These are phyloP conservation scores for Coffea humblotiana DNA, from an alignment of 305 asterid genomes.

Conservation along the genomic window DNA sequence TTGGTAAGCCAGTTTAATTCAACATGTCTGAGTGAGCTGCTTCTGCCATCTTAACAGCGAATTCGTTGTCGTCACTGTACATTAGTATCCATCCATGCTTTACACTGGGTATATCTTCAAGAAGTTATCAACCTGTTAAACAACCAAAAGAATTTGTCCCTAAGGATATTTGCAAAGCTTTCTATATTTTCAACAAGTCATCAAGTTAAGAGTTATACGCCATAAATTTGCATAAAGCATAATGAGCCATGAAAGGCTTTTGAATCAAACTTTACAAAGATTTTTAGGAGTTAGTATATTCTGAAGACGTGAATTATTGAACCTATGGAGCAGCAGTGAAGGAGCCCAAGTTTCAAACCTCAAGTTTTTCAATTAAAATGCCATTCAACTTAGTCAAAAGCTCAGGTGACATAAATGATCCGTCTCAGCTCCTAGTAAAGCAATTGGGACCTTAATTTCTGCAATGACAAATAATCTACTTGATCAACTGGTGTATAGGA, in stretches of 20 bases:
- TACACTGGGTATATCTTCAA: conserved; percentile 21
- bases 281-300: not conserved
- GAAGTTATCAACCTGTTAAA: conserved; percentile 16
- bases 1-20: conserved; percentile 14
- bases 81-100: conserved; percentile 20
- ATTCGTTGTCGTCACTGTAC: conserved; percentile 7
- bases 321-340: not conserved
- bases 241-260: not conserved
- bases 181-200: not conserved
- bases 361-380: conserved; percentile 21
- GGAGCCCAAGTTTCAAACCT: not conserved
- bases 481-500: not conserved
- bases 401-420: conserved; percentile 24
- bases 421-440: conserved; percentile 34
- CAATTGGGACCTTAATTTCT: conserved; percentile 33
- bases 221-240: not conserved
- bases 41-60: conserved; percentile 19
- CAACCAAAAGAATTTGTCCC: not conserved
- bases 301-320: not conserved
- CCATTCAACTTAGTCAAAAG: conserved; percentile 14
- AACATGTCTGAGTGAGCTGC: conserved; percentile 23
- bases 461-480: conserved; percentile 3
- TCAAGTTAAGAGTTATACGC: not conserved
- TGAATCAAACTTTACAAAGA: not conserved
- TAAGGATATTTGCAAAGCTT: not conserved